Evolutionary conservation across 495 filamentous ascomycete species (phyloP), one percentile per base, ranked within the genome.

Genomic region (Hyaloscypha bicolor): DNA sequence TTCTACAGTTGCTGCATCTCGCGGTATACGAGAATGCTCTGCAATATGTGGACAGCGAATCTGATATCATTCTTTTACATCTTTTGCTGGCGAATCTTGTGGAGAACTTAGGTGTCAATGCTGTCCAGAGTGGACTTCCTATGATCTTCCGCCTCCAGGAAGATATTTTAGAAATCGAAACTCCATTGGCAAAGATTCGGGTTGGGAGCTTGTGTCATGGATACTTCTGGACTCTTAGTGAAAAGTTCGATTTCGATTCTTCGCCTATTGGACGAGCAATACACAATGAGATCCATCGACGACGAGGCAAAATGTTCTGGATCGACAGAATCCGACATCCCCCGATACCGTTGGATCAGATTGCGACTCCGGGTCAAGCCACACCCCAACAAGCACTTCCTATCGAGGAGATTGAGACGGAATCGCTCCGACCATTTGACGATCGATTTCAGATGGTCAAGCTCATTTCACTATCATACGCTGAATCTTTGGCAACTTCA

Each of bases 101-200:
- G 37, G 84, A 87, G 56, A 89, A 88, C 60, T 83, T 97, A 3
- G 93, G 93, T n/a, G 86, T 96, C 39, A 96, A 96, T 74, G 90
- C 91, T 19, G 86, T 83, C n/a, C 81, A 87, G 62, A 88, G 85
- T 70, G 92, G 93, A 1, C 77, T 97, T 59, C 92, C 94, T 32
- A 95, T 97, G 93, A 86, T 96, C 19, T 83, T 93, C 73, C 85
- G 89, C 57, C 84, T 97, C 21, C 93, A 97, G 73, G 92, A 94
- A 68, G 93, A 96, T 71, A 88, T 94, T 62, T 83, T 85, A 61
- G 85, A 84, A 22, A 83, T 86, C 6, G 86, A 88, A 55, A 82
- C 85, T 31, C 85, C 85, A 0, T 71, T 81, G 53, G 82, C 85
- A 2, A 94, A 93, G 70, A 82, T 95, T 30, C 87, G 91, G 31